These are phyloP conservation scores for Gaertneriomyces sp. DNA, from an alignment of 192 early-diverging fungal species.

Conservation along the genomic window DNA sequence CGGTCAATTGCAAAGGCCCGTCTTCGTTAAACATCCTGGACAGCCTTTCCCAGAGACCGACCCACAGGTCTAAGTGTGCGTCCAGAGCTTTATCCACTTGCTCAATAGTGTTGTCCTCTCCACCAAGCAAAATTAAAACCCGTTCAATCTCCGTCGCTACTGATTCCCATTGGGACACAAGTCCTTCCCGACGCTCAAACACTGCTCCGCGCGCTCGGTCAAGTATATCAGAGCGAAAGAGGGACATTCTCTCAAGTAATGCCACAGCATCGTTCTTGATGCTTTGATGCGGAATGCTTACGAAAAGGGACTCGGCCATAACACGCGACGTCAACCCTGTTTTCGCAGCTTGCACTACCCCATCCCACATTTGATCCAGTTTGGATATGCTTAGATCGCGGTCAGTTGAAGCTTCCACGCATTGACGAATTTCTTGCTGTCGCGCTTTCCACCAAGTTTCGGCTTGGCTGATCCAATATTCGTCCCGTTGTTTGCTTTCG, in stretches of 20 bases:
- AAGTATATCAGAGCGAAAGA: slow-evolving; percentile 4
- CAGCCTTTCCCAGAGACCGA: not conserved
- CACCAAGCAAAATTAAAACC: not conserved
- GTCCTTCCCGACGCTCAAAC: not conserved
- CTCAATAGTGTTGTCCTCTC: slow-evolving; percentile 1
- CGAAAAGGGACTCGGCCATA: not conserved
- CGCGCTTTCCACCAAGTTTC: slow-evolving; percentile 18
- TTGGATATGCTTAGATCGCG: not conserved
- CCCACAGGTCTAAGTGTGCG: not conserved
- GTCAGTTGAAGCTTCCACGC: not conserved
- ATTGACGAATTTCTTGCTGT: not conserved
- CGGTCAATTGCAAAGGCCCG: not conserved
- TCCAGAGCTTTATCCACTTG: slow-evolving; percentile 1
- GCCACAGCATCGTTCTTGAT: slow-evolving; percentile 2
- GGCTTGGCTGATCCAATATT: slow-evolving; percentile 4
- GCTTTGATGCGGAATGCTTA: slow-evolving; percentile 12
- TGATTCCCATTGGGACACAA: slow-evolving; percentile 11
- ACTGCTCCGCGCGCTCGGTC: not conserved
- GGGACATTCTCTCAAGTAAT: slow-evolving; percentile 3
- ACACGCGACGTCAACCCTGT: not conserved
- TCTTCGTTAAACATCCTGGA: not conserved
- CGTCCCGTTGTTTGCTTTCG: not conserved
- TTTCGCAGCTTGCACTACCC: slow-evolving; percentile 4
- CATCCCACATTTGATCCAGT: slow-evolving; percentile 15
- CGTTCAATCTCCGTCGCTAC: slow-evolving; percentile 7